These are phyloP conservation scores for Rhodotorula sp. DNA, from an alignment of 1,284 basidiomycete species.

Conservation along the genomic window DNA sequence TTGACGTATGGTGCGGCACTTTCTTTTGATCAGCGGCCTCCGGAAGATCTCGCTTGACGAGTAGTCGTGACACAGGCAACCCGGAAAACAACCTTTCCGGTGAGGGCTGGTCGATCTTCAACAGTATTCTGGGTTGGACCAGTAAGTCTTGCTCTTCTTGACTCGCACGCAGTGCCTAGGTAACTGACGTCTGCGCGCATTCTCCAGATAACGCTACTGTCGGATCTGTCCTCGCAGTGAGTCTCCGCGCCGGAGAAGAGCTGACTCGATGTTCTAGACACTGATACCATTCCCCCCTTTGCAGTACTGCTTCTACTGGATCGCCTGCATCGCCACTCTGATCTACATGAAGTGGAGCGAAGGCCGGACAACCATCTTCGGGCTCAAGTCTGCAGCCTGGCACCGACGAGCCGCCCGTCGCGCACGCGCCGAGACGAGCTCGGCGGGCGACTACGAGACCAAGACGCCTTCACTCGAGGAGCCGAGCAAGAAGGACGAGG, in stretches of 20 bases:
- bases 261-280: not conserved
- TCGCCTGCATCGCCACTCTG: slow-evolving; percentile 64
- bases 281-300: not conserved
- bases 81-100: slow-evolving; percentile 59
- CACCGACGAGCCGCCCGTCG: slow-evolving; percentile 22
- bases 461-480: not conserved
- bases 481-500: slow-evolving; percentile 16
- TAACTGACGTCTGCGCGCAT: not conserved
- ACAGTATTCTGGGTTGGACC: slow-evolving; percentile 31
- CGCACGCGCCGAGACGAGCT: not conserved
- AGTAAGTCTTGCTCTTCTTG: slow-evolving; percentile 18
- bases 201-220: slow-evolving; percentile 12
- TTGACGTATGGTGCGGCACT: slow-evolving; percentile 52
- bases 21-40: not conserved
- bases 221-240: slow-evolving; percentile 8
- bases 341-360: slow-evolving; percentile 67
- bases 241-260: too few relatives aligned
- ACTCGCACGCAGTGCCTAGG: too few relatives aligned
- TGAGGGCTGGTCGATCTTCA: slow-evolving; percentile 26
- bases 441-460: not conserved
- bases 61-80: slow-evolving; percentile 62
- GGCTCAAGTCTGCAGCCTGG: slow-evolving; percentile 24
- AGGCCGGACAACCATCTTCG: slow-evolving; percentile 49
- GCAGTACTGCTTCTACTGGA: slow-evolving; percentile 39
- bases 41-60: not conserved